Evolutionary conservation across 768 basidiomycete species (phyloP).

Genomic region (Termitomyces sp.): DNA sequence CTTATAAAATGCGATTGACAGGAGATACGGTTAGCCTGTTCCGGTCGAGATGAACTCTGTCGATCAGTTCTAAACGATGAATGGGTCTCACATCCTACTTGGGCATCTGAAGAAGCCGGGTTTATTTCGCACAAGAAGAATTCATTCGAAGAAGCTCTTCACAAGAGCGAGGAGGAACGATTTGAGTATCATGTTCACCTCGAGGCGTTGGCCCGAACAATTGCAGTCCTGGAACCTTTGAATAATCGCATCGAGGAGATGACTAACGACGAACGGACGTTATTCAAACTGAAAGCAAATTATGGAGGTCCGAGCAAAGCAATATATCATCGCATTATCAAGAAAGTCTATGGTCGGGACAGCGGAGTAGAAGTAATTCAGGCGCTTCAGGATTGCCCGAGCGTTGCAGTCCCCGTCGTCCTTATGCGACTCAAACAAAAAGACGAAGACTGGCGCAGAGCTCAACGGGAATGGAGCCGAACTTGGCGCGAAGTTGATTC

Average conservation of each 20-base stretch:
- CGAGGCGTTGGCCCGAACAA: constrained; percentile 86
- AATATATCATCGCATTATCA: constrained; percentile 89
- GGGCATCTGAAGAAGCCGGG: constrained; percentile 95
- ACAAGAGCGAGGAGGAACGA: constrained; percentile 96
- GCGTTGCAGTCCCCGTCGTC: constrained; percentile 87
- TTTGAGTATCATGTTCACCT: constrained; percentile 97
- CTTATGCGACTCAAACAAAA: constrained; percentile 85
- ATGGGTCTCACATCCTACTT: constrained; percentile 98
- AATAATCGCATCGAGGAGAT: constrained; percentile 81
- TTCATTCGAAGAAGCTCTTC: constrained; percentile 89
- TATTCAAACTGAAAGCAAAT: constrained; percentile 79
- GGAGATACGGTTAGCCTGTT: constrained; percentile 90
- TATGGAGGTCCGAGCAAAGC: constrained; percentile 86
- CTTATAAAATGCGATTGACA: constrained; percentile 26
- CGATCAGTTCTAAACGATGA: constrained; percentile 95
- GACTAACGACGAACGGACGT: constrained; percentile 78
- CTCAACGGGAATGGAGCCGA: constrained; percentile 92
- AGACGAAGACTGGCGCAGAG: constrained; percentile 95
- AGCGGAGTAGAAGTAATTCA: constrained; percentile 70
- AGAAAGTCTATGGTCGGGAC: constrained; percentile 89
- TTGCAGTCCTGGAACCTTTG: constrained; percentile 87
- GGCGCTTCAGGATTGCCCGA: constrained; percentile 89
- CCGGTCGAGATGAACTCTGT: constrained; percentile 90
- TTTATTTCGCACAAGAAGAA: constrained; percentile 97
- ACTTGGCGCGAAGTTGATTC: constrained; percentile 97